Evolutionary conservation across 495 filamentous ascomycete genomes (phyloP).

Genomic region (Hypoxylon fuscum): DNA sequence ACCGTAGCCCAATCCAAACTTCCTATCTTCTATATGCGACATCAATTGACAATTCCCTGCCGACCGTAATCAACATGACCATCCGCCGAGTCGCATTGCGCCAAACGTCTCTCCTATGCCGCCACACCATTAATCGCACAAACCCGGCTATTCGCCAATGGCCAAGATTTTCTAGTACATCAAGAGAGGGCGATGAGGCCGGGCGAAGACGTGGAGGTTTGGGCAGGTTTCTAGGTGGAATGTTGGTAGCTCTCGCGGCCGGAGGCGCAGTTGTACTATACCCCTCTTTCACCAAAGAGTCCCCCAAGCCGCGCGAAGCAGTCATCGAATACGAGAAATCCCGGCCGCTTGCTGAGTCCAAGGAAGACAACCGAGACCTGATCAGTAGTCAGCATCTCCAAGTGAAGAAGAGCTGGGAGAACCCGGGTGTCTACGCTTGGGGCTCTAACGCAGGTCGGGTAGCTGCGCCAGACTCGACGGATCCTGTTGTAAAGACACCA

Average conservation of each 20-base stretch:
- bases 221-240: slow-evolving; percentile 23
- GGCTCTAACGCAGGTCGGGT: slow-evolving; percentile 88
- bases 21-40: background rate
- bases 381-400: slow-evolving; percentile 82
- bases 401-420: slow-evolving; percentile 86
- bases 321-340: slow-evolving; percentile 69
- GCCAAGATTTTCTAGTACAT: slow-evolving; percentile 43
- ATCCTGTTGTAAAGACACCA: slow-evolving; percentile 78
- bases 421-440: slow-evolving; percentile 93
- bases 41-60: background rate
- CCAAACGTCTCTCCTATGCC: slow-evolving; percentile 32
- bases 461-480: slow-evolving; percentile 82
- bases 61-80: slow-evolving; percentile 40
- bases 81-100: slow-evolving; percentile 36
- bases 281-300: slow-evolving; percentile 22
- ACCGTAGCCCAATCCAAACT: background rate
- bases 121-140: slow-evolving; percentile 8
- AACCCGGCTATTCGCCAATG: slow-evolving; percentile 38
- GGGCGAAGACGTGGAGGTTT: slow-evolving; percentile 9
- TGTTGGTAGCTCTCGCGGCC: slow-evolving; percentile 33
- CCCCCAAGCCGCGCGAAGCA: slow-evolving; percentile 43
- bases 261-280: slow-evolving; percentile 36
- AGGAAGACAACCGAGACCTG: slow-evolving; percentile 74
- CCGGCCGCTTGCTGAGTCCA: slow-evolving; percentile 60
- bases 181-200: background rate